Percentiles rank a stretch among this genome's conserved stretches.
Conservation (phyloP, 805 yeast species). For the Lipomyces lipofer region DNA sequence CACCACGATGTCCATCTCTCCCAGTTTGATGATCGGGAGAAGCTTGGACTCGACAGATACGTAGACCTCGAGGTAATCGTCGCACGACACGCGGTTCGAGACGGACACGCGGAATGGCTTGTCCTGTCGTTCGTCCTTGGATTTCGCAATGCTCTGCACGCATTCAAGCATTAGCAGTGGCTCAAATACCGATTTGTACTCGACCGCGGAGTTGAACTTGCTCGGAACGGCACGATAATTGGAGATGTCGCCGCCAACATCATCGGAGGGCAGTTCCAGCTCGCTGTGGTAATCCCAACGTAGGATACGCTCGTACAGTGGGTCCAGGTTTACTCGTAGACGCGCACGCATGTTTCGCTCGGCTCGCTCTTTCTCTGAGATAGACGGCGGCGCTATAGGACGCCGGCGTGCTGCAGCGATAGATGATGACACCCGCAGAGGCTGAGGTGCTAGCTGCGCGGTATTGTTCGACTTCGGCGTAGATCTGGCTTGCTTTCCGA, state of each 20-base stretch:
- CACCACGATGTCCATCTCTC: constrained; percentile 76
- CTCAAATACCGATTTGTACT: constrained; percentile 67
- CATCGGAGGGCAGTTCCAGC: constrained; percentile 61
- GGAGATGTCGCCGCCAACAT: constrained; percentile 38
- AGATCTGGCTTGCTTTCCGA: constrained; percentile 38
- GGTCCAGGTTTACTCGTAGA: constrained; percentile 72
- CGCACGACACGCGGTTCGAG: constrained; percentile 81
- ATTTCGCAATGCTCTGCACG: constrained; percentile 84
- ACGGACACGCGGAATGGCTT: constrained; percentile 65
- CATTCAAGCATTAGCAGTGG: constrained; percentile 86
- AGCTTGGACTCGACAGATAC: constrained; percentile 61
- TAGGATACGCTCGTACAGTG: constrained; percentile 67
- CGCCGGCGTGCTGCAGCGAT: constrained; percentile 11
- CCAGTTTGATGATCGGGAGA: constrained; percentile 53
- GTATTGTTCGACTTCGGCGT: constrained; percentile 13
- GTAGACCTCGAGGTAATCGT: constrained; percentile 84
- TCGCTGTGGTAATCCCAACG: constrained; percentile 70
- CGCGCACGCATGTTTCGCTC: constrained; percentile 79
- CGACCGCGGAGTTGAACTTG: constrained; percentile 56
- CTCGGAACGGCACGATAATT: constrained; percentile 54
- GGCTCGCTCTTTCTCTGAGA: constrained; percentile 53
- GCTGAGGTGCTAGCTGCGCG: constrained; percentile 25
- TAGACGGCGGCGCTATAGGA: constrained; percentile 32
- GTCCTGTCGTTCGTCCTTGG: constrained; percentile 60
- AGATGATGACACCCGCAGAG: constrained; percentile 16